A percentile compares a stretch with the other conserved stretches of the same genome.
phyloP scores from a whole-genome alignment of 805 yeast species.

The Metschnikowia cubensis region DNA sequence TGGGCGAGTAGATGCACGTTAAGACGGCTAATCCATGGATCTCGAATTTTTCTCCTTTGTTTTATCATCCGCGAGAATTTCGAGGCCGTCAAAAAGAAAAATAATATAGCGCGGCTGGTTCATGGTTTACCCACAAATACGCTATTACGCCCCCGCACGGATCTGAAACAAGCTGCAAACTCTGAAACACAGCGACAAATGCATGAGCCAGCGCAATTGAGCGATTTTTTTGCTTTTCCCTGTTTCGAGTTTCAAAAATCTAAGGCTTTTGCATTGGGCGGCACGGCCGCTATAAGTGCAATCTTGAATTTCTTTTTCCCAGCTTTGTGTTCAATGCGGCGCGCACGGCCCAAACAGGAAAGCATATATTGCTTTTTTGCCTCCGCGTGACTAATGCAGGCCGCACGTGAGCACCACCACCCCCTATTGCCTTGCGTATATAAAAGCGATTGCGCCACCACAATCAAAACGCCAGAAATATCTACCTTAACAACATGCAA shows the following conservation, averaged over 20 bases:
- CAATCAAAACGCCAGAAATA: too few relatives aligned
- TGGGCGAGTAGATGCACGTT: too few relatives aligned
- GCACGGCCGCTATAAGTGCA: background rate
- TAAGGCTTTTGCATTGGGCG: background rate
- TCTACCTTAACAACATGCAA: too few relatives aligned
- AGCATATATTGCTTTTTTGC: constrained; percentile 14
- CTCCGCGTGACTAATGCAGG: constrained; percentile 16
- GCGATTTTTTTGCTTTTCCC: background rate
- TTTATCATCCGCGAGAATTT: too few relatives aligned
- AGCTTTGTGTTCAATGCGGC: background rate
- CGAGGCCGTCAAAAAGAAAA: background rate
- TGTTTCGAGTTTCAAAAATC: background rate
- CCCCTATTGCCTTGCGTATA: constrained; percentile 19
- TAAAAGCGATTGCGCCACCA: constrained; percentile 19
- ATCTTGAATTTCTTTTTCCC: constrained; percentile 1
- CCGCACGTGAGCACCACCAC: constrained; percentile 16
- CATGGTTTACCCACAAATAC: background rate
- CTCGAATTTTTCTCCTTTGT: too few relatives aligned
- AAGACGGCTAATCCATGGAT: too few relatives aligned
- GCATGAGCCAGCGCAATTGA: background rate
- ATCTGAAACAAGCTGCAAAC: background rate
- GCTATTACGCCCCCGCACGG: too few relatives aligned
- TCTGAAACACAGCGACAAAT: background rate
- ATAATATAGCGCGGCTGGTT: background rate
- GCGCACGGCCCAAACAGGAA: constrained; percentile 5